Evolutionary conservation across 208 protist species (phyloP).

Genomic region (Lotmaria passim): DNA sequence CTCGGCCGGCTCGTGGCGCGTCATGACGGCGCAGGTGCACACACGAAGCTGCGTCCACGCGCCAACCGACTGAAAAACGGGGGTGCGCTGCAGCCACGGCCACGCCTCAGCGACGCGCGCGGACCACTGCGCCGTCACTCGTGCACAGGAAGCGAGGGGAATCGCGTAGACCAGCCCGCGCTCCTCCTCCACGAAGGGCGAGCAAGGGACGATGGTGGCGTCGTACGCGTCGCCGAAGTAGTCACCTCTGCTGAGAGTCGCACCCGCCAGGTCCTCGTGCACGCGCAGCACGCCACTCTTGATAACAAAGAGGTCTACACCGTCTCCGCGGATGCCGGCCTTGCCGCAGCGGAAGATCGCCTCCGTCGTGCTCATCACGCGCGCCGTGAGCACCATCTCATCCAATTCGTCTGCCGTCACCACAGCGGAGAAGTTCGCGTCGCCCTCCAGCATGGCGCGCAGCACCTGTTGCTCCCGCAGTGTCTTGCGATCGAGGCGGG

Average conservation of each 20-base stretch:
- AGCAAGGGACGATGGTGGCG: conserved; percentile 39
- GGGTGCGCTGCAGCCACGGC: conserved; percentile 36
- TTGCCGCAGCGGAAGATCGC: conserved; percentile 47
- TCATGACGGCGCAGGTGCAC: conserved; percentile 43
- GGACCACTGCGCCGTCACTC: conserved; percentile 39
- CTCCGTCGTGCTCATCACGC: conserved; percentile 61
- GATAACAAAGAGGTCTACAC: conserved; percentile 66
- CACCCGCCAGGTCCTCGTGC: conserved; percentile 43
- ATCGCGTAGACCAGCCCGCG: conserved; percentile 65
- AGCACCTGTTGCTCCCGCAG: conserved; percentile 72
- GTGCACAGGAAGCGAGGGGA: conserved; percentile 46
- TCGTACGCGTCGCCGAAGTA: conserved; percentile 76
- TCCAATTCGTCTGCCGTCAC: conserved; percentile 38
- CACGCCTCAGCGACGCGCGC: conserved; percentile 35
- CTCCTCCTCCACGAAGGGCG: conserved; percentile 51
- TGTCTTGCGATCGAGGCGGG: conserved; percentile 69
- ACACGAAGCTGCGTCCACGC: conserved; percentile 56
- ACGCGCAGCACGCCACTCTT: conserved; percentile 62
- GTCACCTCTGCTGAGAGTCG: conserved; percentile 53
- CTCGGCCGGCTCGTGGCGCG: conserved; percentile 26
- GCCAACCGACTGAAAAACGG: conserved; percentile 60
- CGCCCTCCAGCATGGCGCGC: conserved; percentile 47
- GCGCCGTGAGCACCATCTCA: conserved; percentile 55
- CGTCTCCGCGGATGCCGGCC: conserved; percentile 66
- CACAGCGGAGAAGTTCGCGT: conserved; percentile 36